A percentile compares a stretch with the other conserved stretches of the same genome.
Evolutionary conservation across 1,139 yeast species (phyloP).

Genomic region (Kurtzmaniella natalensis): DNA sequence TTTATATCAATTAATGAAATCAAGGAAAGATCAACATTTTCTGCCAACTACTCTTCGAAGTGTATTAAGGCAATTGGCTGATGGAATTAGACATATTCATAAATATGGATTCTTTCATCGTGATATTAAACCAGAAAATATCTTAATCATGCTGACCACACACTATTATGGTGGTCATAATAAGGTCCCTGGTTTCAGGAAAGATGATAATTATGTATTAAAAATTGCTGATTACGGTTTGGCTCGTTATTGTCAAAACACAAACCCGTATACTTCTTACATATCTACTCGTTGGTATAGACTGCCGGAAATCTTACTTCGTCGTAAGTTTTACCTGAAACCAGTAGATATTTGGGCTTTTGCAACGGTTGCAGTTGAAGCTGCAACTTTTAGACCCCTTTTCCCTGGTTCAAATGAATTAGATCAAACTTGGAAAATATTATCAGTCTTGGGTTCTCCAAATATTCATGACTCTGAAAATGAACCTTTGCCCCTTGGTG

Average conservation of each 20-base stretch:
- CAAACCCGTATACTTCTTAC: slow-evolving; percentile 65
- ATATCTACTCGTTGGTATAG: slow-evolving; percentile 97
- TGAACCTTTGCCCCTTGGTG: slow-evolving; percentile 37
- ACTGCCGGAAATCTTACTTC: slow-evolving; percentile 83
- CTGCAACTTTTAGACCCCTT: slow-evolving; percentile 69
- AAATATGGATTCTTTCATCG: slow-evolving; percentile 72
- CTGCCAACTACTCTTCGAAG: slow-evolving; percentile 58
- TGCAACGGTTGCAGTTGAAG: slow-evolving; percentile 80
- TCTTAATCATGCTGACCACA: slow-evolving; percentile 59
- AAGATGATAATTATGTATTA: slow-evolving; percentile 52
- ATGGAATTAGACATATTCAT: slow-evolving; percentile 83
- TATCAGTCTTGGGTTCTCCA: slow-evolving; percentile 72
- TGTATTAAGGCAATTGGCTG: slow-evolving; percentile 64
- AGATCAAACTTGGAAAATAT: slow-evolving; percentile 70
- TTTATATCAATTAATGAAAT: slow-evolving; percentile 65
- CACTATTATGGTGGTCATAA: slow-evolving; percentile 43
- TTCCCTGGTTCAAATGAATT: slow-evolving; percentile 80
- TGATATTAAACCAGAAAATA: slow-evolving; percentile 77
- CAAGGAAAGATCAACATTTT: slow-evolving; percentile 48
- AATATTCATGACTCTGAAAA: slow-evolving; percentile 24
- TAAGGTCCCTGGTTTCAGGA: slow-evolving; percentile 33
- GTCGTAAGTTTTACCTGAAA: slow-evolving; percentile 60
- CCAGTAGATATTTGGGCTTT: slow-evolving; percentile 95
- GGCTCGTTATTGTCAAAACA: slow-evolving; percentile 59
- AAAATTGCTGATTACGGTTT: slow-evolving; percentile 92